These are phyloP conservation scores for Salinomyces thailandicus DNA, from an alignment of 2,329 filamentous ascomycete genomes.

Conservation along the genomic window DNA sequence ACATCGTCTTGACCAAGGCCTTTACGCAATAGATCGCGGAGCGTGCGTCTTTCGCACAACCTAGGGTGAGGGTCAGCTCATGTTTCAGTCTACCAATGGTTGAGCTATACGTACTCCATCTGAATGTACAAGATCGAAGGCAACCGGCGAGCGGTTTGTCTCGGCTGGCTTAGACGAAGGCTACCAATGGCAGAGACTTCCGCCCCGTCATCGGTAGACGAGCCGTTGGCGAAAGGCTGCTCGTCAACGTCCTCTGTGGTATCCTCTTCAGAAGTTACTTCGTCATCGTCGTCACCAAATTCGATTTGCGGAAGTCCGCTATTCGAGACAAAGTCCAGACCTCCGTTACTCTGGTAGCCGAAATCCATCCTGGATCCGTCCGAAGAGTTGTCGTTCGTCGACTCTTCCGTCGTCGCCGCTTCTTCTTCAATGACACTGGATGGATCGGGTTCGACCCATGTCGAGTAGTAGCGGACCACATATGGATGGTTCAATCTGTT, in stretches of 20 bases:
- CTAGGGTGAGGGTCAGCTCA: no score
- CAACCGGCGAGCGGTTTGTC: constrained; percentile 40
- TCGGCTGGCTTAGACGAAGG: constrained; percentile 31
- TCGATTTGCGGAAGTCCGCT: constrained; percentile 66
- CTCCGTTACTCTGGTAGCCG: constrained; percentile 55
- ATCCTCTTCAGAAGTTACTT: constrained; percentile 31
- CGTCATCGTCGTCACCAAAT: constrained; percentile 54
- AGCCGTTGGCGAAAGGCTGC: background rate
- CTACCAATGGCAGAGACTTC: constrained; percentile 13
- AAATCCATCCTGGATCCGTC: constrained; percentile 53
- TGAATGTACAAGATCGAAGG: constrained; percentile 85
- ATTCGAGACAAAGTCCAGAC: constrained; percentile 88
- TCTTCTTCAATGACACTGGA: constrained; percentile 15
- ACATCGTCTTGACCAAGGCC: constrained; percentile 66
- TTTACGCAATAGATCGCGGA: constrained; percentile 75
- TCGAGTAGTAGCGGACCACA: constrained; percentile 83
- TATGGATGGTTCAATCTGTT: constrained; percentile 88
- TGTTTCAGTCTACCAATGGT: no score
- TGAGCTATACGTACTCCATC: no score
- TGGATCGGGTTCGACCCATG: constrained; percentile 73
- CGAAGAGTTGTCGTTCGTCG: constrained; percentile 23
- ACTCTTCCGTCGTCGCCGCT: constrained; percentile 23
- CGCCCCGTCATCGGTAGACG: background rate
- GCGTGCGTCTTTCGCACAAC: constrained; percentile 89
- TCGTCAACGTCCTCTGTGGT: constrained; percentile 32